These are phyloP conservation scores for Podila epigama DNA, from an alignment of 192 early-diverging fungal species.

Conservation along the genomic window DNA sequence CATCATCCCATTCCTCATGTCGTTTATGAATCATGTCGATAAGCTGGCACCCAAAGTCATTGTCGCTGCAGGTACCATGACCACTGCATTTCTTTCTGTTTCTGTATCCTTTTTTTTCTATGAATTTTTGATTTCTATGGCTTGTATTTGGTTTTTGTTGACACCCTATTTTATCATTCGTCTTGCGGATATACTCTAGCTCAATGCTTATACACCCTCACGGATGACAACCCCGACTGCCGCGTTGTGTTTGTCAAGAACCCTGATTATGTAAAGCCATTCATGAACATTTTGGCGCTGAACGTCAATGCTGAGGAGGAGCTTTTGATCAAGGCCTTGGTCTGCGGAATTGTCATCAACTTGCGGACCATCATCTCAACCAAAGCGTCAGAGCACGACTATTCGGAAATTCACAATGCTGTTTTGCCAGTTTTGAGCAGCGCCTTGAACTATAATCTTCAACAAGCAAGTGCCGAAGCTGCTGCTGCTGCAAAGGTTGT, in stretches of 20 bases:
- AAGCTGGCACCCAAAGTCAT: conserved; percentile 58
- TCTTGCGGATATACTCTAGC: too few species aligned
- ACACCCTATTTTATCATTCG: too few species aligned
- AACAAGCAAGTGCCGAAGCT: conserved; percentile 53
- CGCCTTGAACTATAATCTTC: conserved; percentile 58
- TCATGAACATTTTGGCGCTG: conserved; percentile 57
- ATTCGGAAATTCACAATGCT: conserved; percentile 50
- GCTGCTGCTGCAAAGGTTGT: conserved; percentile 43
- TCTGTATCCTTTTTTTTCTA: background rate
- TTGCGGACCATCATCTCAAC: conserved; percentile 53
- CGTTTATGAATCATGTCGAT: conserved; percentile 65
- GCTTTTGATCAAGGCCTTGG: conserved; percentile 70
- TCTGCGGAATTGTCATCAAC: conserved; percentile 68
- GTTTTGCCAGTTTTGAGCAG: conserved; percentile 55
- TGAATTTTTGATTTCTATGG: background rate
- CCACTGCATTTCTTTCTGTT: conserved; percentile 10
- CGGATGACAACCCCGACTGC: conserved; percentile 75
- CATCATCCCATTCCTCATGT: conserved; percentile 69
- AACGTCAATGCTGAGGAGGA: conserved; percentile 59
- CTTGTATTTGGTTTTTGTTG: too few species aligned
- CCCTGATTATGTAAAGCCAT: conserved; percentile 57
- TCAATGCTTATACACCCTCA: conserved; percentile 84
- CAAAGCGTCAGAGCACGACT: conserved; percentile 35
- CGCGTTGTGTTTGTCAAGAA: conserved; percentile 64
- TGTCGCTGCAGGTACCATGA: conserved; percentile 56